Evolutionary conservation across 2,329 filamentous ascomycete species (phyloP).

Genomic region (Exophiala oligosperma): DNA sequence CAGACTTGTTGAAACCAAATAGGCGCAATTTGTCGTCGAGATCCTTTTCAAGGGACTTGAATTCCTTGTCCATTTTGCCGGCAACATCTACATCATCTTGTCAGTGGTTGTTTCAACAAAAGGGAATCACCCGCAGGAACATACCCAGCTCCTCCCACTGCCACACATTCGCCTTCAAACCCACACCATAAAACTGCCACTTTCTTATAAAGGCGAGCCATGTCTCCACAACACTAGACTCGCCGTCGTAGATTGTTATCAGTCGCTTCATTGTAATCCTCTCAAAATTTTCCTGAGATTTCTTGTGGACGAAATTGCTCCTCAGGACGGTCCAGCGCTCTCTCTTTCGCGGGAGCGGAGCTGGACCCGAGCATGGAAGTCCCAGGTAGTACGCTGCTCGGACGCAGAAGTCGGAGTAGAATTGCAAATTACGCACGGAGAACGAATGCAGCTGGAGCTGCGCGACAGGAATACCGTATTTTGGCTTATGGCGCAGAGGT

Average conservation of each 20-base stretch:
- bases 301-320: conserved; percentile 92
- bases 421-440: conserved; percentile 83
- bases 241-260: conserved; percentile 89
- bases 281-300: conserved; percentile 97
- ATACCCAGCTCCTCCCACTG: conserved; percentile 75
- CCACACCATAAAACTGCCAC: conserved; percentile 91
- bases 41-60: conserved; percentile 39
- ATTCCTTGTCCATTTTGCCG: conserved; percentile 41
- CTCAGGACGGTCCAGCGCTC: conserved; percentile 94
- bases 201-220: conserved; percentile 93
- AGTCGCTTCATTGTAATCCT: conserved; percentile 80
- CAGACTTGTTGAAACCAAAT: conserved; percentile 42
- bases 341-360: conserved; percentile 80
- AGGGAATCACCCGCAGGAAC: conserved; percentile 19
- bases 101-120: conserved; percentile 1
- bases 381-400: conserved; percentile 92
- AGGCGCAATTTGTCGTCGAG: conserved; percentile 42
- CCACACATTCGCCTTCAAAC: conserved; percentile 98
- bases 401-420: conserved; percentile 92
- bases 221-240: conserved; percentile 82
- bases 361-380: conserved; percentile 79
- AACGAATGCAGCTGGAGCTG: conserved; percentile 93
- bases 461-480: conserved; percentile 79
- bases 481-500: conserved; percentile 70
- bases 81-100: conserved; percentile 37